phyloP scores from a whole-genome alignment of 169 alveolate species.

The Plasmodium fragile region DNA sequence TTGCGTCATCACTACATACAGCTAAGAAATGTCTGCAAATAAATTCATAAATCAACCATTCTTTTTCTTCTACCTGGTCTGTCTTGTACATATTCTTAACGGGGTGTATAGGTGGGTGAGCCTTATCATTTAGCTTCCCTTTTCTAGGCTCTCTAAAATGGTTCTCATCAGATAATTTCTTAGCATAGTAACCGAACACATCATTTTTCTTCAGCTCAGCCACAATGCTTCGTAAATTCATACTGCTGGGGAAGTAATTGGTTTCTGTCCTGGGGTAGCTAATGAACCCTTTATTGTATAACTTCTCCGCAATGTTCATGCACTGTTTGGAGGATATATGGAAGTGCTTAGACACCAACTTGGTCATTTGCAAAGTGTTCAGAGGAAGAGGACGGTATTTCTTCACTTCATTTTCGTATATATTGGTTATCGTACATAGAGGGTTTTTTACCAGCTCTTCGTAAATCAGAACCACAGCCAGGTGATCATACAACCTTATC shows the following conservation, averaged over 20 bases:
- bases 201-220: conserved; percentile 82
- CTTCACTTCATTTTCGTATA: conserved; percentile 65
- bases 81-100: conserved; percentile 92
- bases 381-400: conserved; percentile 92
- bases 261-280: conserved; percentile 99
- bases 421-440: conserved; percentile 43
- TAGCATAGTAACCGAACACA: conserved; percentile 94
- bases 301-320: conserved; percentile 97
- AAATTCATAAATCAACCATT: conserved; percentile 87
- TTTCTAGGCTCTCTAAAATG: conserved; percentile 83
- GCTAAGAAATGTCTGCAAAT: conserved; percentile 89
- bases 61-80: conserved; percentile 82
- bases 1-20: conserved; percentile 87
- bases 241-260: conserved; percentile 92
- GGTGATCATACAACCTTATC: conserved; percentile 64
- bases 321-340: conserved; percentile 91
- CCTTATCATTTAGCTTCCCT: conserved; percentile 96
- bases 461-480: conserved; percentile 62
- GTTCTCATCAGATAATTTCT: conserved; percentile 68
- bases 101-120: conserved; percentile 99
- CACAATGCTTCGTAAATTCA: conserved; percentile 89
- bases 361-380: conserved; percentile 94
- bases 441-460: conserved; percentile 60
- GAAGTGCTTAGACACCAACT: conserved; percentile 92
- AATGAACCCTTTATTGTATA: conserved; percentile 94